Percentiles rank a stretch among this genome's conserved stretches.
These are phyloP conservation scores for Geotrichum fermentans DNA, from an alignment of 1,139 yeast species.

Conservation along the genomic window DNA sequence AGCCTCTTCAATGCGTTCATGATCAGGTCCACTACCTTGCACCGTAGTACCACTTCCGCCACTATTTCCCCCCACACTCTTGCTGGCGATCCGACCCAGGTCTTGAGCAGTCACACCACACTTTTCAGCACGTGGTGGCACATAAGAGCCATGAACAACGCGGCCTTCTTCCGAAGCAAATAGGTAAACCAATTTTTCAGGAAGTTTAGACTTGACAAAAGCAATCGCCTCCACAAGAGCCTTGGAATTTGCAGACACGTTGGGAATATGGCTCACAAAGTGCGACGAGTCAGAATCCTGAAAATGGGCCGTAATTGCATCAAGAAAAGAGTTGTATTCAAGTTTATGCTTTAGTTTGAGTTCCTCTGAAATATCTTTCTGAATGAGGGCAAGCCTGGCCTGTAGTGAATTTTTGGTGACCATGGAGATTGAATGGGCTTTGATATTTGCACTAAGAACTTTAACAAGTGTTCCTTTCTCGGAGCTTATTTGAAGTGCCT, in stretches of 20 bases:
- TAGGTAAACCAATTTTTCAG: constrained; percentile 73
- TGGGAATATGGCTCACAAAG: constrained; percentile 58
- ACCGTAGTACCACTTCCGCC: constrained; percentile 97
- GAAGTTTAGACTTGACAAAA: constrained; percentile 71
- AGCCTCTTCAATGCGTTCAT: constrained; percentile 65
- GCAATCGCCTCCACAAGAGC: constrained; percentile 90
- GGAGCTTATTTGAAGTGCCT: constrained; percentile 54
- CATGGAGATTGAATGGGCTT: constrained; percentile 79
- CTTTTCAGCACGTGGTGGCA: constrained; percentile 64
- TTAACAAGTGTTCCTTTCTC: constrained; percentile 76
- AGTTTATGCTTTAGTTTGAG: constrained; percentile 81
- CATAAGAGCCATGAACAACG: constrained; percentile 93
- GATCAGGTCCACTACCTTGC: constrained; percentile 94
- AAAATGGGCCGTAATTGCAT: constrained; percentile 71
- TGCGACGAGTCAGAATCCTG: constrained; percentile 43
- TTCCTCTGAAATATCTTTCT: constrained; percentile 83
- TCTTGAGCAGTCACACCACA: constrained; percentile 74
- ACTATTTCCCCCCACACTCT: constrained; percentile 87
- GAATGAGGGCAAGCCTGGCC: constrained; percentile 68
- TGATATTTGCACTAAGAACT: constrained; percentile 76
- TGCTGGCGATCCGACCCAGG: constrained; percentile 66
- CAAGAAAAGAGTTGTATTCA: constrained; percentile 76
- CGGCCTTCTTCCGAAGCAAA: constrained; percentile 72
- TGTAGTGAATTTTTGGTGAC: constrained; percentile 71
- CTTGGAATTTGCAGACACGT: constrained; percentile 80